Conservation (phyloP, 2,329 filamentous ascomycete species). For the Phaeomoniella chlamydospora region DNA sequence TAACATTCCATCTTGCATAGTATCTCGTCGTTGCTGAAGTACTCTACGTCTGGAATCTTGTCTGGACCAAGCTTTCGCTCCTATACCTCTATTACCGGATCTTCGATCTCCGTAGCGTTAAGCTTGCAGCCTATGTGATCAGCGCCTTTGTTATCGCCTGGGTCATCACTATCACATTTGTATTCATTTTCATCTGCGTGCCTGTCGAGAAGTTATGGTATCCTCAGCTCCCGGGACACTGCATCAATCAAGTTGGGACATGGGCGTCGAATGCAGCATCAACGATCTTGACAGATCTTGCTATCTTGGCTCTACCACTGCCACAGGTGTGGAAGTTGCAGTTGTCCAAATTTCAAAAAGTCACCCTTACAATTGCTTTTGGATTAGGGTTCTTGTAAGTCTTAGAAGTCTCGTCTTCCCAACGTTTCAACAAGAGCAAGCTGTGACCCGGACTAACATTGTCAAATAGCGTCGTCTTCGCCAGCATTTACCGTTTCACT, state of each 20-base stretch:
- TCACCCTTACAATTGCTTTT: conserved; percentile 1
- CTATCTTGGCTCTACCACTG: conserved; percentile 13
- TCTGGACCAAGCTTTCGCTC: conserved; percentile 13
- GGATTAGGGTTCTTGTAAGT: conserved; percentile 1
- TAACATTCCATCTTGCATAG: background rate
- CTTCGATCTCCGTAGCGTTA: conserved; percentile 10
- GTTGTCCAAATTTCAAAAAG: background rate
- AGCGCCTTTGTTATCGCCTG: conserved; percentile 12
- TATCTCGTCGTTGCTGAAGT: conserved; percentile 11
- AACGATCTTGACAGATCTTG: conserved; percentile 10
- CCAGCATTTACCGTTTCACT: conserved; percentile 13
- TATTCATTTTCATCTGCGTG: conserved; percentile 16
- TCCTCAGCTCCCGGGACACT: conserved; percentile 12
- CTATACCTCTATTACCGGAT: conserved; percentile 11
- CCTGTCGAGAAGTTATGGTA: conserved; percentile 16
- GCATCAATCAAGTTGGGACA: conserved; percentile 11
- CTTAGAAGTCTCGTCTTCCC: background rate
- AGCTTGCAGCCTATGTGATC: conserved; percentile 8
- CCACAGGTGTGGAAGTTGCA: conserved; percentile 16
- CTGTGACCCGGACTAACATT: no score
- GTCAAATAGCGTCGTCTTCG: conserved; percentile 13
- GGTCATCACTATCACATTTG: conserved; percentile 15
- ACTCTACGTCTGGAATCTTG: conserved; percentile 13
- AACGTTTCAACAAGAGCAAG: no score
- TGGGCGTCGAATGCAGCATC: background rate